Evolutionary conservation across 306 rosid species (phyloP), one percentile per base, ranked within the genome.

Genomic region (Dalbergia cochinchinensis): DNA sequence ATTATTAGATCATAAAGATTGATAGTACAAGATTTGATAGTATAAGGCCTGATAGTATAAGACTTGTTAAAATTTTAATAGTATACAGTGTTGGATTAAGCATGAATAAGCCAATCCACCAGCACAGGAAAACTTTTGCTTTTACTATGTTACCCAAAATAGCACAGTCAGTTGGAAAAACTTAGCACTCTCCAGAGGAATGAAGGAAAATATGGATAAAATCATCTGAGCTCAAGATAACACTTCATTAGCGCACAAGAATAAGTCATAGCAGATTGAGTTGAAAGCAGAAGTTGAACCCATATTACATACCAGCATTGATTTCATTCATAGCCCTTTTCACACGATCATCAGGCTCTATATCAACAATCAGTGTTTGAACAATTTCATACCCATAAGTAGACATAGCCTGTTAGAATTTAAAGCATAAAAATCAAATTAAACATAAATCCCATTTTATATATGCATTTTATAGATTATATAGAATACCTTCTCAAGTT

Each of bases 311-410:
- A 90, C 97, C 97, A 15, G 97, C 94, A 50, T 92, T 92, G 71
- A 92, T 92, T 81, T 92, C 95, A 70, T 92, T 90, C 95, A 87
- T 90, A 64, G 93, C 93, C 73, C 90, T 84, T 86, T 92, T 92
- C 42, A 86, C 92, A 69, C 83, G 91, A 78, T 83, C 95, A 44
- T 90, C 92, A 45, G 93, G 94, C 83, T 90, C 95, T 47, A 89
- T 86, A 77, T 92, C 94, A 26, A 90, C 91, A 73, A 90, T 86
- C 53, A 92, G 92, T n/a, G 93, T 92, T 73, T 89, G 97, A 14
- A 90, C 97, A 16, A 90, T 92, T 85, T 92, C 92, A 69, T 77
- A 90, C 41, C 93, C 95, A 82, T 90, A 89, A 68, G 92, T 91
- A 47, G 90, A 92, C 95, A 92, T 90, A 44, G 95, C 93, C 95